Evolutionary conservation across 1,139 yeast species (phyloP).

Genomic region (Debaryomyces sp.): DNA sequence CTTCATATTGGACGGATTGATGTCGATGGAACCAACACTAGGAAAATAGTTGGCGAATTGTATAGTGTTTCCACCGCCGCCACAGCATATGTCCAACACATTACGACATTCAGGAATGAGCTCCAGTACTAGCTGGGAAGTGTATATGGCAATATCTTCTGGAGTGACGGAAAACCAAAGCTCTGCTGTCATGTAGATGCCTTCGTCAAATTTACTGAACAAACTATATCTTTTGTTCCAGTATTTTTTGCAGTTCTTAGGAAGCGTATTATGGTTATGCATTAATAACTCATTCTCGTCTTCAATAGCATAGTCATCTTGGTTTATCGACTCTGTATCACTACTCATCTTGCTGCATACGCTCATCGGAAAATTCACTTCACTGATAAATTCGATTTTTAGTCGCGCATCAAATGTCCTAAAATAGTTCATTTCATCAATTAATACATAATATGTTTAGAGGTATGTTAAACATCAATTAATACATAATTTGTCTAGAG

Average conservation of each 20-base stretch:
- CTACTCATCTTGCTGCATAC: slow-evolving; percentile 2
- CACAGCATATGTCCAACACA: slow-evolving; percentile 79
- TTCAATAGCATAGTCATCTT: slow-evolving; percentile 20
- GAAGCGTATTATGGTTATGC: slow-evolving; percentile 45
- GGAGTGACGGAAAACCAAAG: slow-evolving; percentile 95
- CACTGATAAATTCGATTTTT: neutral
- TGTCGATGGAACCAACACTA: slow-evolving; percentile 68
- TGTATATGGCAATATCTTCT: slow-evolving; percentile 66
- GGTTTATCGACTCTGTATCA: slow-evolving; percentile 1
- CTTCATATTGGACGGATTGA: slow-evolving; percentile 56
- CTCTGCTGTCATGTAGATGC: slow-evolving; percentile 72
- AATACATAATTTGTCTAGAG: too few relatives aligned
- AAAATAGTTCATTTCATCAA: neutral
- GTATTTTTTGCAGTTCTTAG: slow-evolving; percentile 50
- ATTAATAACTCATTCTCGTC: slow-evolving; percentile 37
- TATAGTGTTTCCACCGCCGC: slow-evolving; percentile 94
- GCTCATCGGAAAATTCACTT: neutral
- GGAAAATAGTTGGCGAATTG: slow-evolving; percentile 71
- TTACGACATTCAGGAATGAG: slow-evolving; percentile 45
- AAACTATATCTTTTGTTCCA: slow-evolving; percentile 62
- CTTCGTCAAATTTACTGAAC: slow-evolving; percentile 66
- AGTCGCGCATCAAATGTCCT: neutral
- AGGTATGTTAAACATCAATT: neutral
- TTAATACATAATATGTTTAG: neutral
- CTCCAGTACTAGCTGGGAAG: slow-evolving; percentile 55